phyloP scores from a whole-genome alignment of 768 basidiomycete genomes.

The Mrakia frigida region DNA sequence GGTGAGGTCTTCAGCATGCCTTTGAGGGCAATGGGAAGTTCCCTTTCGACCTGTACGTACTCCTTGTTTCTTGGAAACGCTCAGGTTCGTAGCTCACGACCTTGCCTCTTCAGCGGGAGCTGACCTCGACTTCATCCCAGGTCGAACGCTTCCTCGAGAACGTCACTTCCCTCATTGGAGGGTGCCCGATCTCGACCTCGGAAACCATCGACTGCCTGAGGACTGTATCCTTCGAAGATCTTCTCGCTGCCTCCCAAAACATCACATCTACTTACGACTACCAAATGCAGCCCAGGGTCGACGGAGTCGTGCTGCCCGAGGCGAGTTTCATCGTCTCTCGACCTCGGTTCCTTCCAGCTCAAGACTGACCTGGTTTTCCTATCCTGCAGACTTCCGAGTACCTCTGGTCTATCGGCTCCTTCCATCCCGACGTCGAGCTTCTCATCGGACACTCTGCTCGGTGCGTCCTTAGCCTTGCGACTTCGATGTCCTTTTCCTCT shows the following conservation, averaged over 20 bases:
- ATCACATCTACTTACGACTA: not conserved
- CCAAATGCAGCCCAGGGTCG: not conserved
- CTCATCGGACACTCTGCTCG: not conserved
- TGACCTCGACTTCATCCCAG: no score
- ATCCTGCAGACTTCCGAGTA: not conserved
- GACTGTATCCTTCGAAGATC: not conserved
- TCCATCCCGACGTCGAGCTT: not conserved
- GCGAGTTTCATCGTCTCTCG: not conserved
- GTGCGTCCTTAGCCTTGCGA: not conserved
- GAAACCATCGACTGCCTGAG: not conserved
- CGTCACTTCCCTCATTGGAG: not conserved
- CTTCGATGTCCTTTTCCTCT: no score
- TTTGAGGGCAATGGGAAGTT: slow-evolving; percentile 2
- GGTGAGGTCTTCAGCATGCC: slow-evolving; percentile 2
- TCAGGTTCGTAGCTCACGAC: no score
- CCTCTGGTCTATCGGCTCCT: not conserved
- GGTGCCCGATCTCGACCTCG: not conserved
- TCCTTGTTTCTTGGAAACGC: no score
- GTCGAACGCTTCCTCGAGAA: not conserved
- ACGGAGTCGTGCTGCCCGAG: not conserved
- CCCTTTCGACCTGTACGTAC: not conserved
- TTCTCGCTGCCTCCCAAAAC: not conserved
- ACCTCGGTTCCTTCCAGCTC: not conserved
- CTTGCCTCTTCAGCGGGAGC: no score
- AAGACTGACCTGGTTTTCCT: not conserved